These are phyloP conservation scores for Talaromyces atroroseus DNA, from an alignment of 2,329 filamentous ascomycete genomes.

Conservation along the genomic window DNA sequence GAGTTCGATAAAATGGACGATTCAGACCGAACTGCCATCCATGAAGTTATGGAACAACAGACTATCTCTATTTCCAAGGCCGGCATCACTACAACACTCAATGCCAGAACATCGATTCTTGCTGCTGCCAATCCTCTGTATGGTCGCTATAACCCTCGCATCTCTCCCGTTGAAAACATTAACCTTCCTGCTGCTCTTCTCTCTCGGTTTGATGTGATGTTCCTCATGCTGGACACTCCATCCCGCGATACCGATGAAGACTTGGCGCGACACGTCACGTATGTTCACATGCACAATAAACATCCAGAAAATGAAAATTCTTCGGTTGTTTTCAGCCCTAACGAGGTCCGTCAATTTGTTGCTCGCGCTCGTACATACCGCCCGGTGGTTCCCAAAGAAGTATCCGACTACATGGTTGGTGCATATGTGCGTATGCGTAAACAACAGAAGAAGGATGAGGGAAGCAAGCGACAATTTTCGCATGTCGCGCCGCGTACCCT, in stretches of 20 bases:
- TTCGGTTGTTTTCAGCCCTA: conserved; percentile 77
- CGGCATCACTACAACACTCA: conserved; percentile 93
- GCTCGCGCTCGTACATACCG: conserved; percentile 86
- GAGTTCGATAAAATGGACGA: conserved; percentile 71
- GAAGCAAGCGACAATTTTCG: conserved; percentile 83
- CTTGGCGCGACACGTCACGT: conserved; percentile 89
- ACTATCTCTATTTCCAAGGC: conserved; percentile 83
- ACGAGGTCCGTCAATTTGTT: conserved; percentile 94
- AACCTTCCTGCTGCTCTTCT: conserved; percentile 96
- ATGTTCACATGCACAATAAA: conserved; percentile 93
- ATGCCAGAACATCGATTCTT: conserved; percentile 91
- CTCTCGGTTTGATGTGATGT: conserved; percentile 94
- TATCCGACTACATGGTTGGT: conserved; percentile 94
- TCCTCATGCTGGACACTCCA: conserved; percentile 92
- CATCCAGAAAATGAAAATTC: conserved; percentile 71
- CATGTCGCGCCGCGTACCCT: conserved; percentile 93
- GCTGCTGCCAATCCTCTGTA: conserved; percentile 96
- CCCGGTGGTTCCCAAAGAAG: conserved; percentile 73
- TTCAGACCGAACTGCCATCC: conserved; percentile 69
- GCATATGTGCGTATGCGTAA: conserved; percentile 94
- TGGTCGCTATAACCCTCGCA: conserved; percentile 93
- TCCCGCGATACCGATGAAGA: conserved; percentile 85
- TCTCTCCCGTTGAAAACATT: conserved; percentile 97
- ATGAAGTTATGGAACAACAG: conserved; percentile 86
- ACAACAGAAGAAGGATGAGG: conserved; percentile 85